Percentiles rank a stretch among this genome's conserved stretches.
These are phyloP conservation scores for Mucor piriformis DNA, from an alignment of 371 early-diverging fungal genomes.

Conservation along the genomic window DNA sequence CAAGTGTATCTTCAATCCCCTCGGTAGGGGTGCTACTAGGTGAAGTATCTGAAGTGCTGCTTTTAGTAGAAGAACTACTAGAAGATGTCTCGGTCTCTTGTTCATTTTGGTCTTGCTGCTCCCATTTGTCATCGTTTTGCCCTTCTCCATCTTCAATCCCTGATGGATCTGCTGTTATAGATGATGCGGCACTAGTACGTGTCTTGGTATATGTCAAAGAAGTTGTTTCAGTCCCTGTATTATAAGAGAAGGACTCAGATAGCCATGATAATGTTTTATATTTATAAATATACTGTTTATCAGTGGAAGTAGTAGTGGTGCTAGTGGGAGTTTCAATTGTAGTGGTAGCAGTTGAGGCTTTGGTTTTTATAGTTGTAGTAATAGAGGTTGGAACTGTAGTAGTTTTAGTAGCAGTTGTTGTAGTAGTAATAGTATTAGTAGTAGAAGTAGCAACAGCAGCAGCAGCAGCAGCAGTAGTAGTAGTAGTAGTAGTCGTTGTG, in stretches of 20 bases:
- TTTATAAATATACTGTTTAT: constrained; percentile 25
- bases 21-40: background rate
- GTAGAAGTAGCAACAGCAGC: too few species aligned
- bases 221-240: constrained; percentile 5
- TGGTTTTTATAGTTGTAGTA: background rate
- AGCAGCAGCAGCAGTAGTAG: too few species aligned
- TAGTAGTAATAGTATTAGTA: too few species aligned
- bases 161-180: too few species aligned
- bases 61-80: background rate
- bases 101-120: too few species aligned
- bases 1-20: background rate
- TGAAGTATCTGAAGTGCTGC: background rate
- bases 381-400: background rate
- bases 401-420: background rate
- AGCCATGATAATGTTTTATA: constrained; percentile 30
- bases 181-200: constrained; percentile 2
- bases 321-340: background rate
- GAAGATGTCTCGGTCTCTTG: too few species aligned
- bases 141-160: too few species aligned
- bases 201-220: too few species aligned
- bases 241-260: constrained; percentile 8
- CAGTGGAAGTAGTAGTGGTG: constrained; percentile 5
- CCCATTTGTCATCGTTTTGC: too few species aligned
- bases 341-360: background rate
- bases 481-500: too few species aligned